Evolutionary conservation across 768 basidiomycete species (phyloP).

Genomic region (Termitomyces eurrhizus): DNA sequence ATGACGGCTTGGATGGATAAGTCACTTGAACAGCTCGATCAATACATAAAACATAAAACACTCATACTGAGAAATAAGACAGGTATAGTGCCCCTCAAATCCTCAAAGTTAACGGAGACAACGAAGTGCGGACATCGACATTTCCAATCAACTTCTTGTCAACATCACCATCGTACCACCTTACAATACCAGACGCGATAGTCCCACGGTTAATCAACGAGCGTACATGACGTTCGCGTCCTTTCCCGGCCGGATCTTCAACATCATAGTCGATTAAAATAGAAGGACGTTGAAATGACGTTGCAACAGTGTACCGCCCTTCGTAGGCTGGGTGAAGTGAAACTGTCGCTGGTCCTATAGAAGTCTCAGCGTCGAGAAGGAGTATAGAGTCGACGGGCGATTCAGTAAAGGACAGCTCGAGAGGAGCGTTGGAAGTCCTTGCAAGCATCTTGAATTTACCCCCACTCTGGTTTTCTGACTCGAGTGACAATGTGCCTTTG

Average conservation of each 20-base stretch:
- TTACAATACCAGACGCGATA: constrained; percentile 7
- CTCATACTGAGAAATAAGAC: neutral
- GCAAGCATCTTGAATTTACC: constrained; percentile 16
- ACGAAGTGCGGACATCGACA: constrained; percentile 13
- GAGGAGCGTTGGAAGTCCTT: constrained; percentile 8
- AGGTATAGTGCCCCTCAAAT: neutral
- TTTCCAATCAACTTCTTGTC: neutral
- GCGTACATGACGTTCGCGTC: constrained; percentile 13
- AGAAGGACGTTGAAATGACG: constrained; percentile 6
- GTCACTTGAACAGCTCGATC: neutral
- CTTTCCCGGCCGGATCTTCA: constrained; percentile 18
- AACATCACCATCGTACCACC: constrained; percentile 9
- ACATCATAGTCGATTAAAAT: constrained; percentile 1
- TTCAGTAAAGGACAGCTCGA: constrained; percentile 11
- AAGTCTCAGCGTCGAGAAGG: constrained; percentile 16
- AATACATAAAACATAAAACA: neutral
- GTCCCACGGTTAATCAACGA: neutral
- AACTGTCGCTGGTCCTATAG: constrained; percentile 12
- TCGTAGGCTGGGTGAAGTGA: constrained; percentile 17
- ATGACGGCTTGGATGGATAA: neutral
- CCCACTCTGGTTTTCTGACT: constrained; percentile 8
- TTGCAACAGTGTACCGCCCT: constrained; percentile 13
- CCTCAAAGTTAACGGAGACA: constrained; percentile 10
- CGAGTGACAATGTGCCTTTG: constrained; percentile 6
- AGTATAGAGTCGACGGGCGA: constrained; percentile 16